Evolutionary conservation across 108 stramenopile genomes (phyloP).

Genomic region (Nitzschia palea): DNA sequence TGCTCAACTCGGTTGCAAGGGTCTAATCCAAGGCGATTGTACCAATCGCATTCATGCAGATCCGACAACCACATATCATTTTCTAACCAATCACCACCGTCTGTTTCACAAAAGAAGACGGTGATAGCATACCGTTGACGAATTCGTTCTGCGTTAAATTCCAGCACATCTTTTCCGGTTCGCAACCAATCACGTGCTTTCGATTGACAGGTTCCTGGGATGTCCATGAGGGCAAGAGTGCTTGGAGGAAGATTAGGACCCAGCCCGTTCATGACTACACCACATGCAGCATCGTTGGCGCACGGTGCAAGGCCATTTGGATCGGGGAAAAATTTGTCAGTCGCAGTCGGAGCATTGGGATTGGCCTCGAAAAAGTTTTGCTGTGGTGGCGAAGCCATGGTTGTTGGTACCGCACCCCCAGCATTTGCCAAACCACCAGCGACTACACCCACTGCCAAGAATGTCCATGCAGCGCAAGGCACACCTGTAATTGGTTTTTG

Average conservation of each 20-base stretch:
- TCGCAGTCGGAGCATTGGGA: conserved; percentile 11
- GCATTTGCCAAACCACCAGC: conserved; percentile 26
- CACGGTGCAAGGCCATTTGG: conserved; percentile 24
- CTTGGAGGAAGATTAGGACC: conserved; percentile 36
- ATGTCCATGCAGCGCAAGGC: conserved; percentile 36
- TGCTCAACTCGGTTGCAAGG: conserved; percentile 47
- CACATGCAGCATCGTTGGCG: conserved; percentile 34
- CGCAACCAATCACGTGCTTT: conserved; percentile 50
- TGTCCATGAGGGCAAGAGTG: conserved; percentile 33
- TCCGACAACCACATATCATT: conserved; percentile 47
- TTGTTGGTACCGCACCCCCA: background rate
- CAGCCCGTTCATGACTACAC: conserved; percentile 34
- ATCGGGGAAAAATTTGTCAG: conserved; percentile 28
- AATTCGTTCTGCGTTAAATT: conserved; percentile 43
- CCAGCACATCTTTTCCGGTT: conserved; percentile 46
- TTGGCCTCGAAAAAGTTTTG: conserved; percentile 10
- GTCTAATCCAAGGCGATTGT: conserved; percentile 44
- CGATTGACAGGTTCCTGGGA: conserved; percentile 47
- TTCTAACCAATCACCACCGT: conserved; percentile 53
- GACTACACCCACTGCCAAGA: conserved; percentile 29
- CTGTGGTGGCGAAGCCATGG: background rate
- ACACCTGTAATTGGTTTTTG: conserved; percentile 28
- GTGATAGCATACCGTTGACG: conserved; percentile 51
- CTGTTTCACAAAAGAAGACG: conserved; percentile 47
- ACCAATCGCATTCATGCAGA: conserved; percentile 59